phyloP scores from a whole-genome alignment of 768 basidiomycete genomes.

The Leccinum pellstonianum region DNA sequence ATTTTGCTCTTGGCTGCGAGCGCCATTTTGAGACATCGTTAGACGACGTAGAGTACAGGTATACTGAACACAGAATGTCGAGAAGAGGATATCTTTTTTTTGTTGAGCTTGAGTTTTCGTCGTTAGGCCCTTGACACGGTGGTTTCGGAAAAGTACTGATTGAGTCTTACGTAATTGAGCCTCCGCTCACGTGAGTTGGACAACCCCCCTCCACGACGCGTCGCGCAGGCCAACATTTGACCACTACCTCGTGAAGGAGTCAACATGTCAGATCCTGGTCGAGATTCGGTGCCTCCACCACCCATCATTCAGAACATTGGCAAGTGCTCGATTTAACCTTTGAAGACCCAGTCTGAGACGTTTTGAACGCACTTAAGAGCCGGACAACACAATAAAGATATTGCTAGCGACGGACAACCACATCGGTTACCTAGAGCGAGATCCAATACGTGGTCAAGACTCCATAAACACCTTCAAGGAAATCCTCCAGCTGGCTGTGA shows the following conservation, averaged over 20 bases:
- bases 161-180: not conserved
- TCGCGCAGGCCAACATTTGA: constrained; percentile 4
- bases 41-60: not conserved
- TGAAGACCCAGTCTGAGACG: not conserved
- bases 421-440: constrained; percentile 91
- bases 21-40: constrained; percentile 28
- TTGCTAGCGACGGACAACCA: constrained; percentile 95
- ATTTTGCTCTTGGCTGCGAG: constrained; percentile 32
- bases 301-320: constrained; percentile 40
- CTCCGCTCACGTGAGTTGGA: constrained; percentile 21
- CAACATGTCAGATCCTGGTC: constrained; percentile 27
- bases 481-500: constrained; percentile 87
- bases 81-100: not conserved
- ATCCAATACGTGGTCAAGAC: constrained; percentile 92
- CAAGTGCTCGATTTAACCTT: constrained; percentile 24
- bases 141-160: not conserved
- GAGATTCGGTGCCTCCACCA: constrained; percentile 30
- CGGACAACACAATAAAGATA: constrained; percentile 73
- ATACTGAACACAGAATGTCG: not conserved
- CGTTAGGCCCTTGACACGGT: not conserved
- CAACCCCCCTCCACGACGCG: not conserved
- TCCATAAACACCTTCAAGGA: constrained; percentile 95
- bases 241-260: not conserved
- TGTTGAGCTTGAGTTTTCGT: not conserved
- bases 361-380: constrained; percentile 36